Conservation (phyloP, 75 land plant genomes). For the Chamaecyparis obtusa region DNA sequence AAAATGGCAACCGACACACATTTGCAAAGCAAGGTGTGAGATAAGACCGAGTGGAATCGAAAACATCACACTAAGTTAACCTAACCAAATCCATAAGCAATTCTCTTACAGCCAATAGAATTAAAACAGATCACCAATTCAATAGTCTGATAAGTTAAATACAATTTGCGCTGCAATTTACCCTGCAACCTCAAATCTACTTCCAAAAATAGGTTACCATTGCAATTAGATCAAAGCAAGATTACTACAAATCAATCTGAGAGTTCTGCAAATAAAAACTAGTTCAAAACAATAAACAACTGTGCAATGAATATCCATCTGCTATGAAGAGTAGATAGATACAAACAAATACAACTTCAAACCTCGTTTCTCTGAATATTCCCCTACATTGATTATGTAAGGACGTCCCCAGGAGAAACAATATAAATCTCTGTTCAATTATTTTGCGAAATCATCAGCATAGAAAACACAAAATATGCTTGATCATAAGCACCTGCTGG, state of each 20-base stretch:
- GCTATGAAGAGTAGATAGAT: not conserved
- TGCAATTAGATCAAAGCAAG: not conserved
- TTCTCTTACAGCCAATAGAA: not conserved
- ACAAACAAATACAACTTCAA: not conserved
- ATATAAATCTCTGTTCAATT: conserved; percentile 1
- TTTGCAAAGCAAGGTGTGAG: not conserved
- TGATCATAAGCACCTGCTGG: conserved; percentile 5
- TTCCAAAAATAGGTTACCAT: not conserved
- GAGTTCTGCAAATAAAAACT: not conserved
- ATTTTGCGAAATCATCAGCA: not conserved
- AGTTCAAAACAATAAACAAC: not conserved
- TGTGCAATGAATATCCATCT: not conserved
- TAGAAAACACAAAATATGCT: conserved; percentile 1
- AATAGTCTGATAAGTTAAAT: not conserved
- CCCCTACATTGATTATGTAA: not conserved
- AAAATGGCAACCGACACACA: not conserved
- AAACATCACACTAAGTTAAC: not conserved
- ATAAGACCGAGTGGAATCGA: not conserved
- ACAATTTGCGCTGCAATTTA: not conserved
- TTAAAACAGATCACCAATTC: not conserved
- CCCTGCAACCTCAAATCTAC: not conserved
- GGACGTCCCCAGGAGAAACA: not conserved
- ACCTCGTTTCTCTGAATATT: not conserved
- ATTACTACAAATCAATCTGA: not conserved
- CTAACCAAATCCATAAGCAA: not conserved